A percentile compares a stretch with the other conserved stretches of the same genome.
phyloP scores from a whole-genome alignment of 306 rosid species.

The Mucuna pruriens region DNA sequence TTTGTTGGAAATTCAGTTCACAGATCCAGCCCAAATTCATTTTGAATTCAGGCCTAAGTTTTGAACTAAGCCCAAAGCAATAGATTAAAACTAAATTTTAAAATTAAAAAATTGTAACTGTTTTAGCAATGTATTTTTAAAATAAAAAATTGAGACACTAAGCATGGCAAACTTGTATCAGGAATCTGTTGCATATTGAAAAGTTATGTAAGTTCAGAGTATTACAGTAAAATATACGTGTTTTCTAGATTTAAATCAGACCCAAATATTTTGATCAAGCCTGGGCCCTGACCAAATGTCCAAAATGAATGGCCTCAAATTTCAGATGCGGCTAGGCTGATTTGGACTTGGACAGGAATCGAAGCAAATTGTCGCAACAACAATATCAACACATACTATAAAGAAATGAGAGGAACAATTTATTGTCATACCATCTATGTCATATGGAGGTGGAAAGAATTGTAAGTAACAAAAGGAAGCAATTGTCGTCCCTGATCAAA shows the following conservation, averaged over 20 bases:
- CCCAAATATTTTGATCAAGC: conserved; percentile 13
- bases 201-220: not conserved
- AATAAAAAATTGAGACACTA: not conserved
- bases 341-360: conserved; percentile 9
- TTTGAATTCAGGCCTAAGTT: not conserved
- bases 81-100: not conserved
- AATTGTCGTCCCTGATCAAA: conserved; percentile 63
- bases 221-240: not conserved
- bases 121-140: not conserved
- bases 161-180: not conserved
- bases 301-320: conserved; percentile 13
- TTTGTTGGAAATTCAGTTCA: not conserved
- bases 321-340: conserved; percentile 3
- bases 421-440: conserved; percentile 66
- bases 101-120: not conserved
- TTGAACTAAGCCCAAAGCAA: not conserved
- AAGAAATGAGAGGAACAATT: conserved; percentile 23
- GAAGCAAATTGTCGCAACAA: conserved; percentile 11
- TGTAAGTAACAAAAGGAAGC: conserved; percentile 92
- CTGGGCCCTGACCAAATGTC: conserved; percentile 9
- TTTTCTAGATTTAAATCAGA: conserved; percentile 20
- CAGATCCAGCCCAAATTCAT: not conserved
- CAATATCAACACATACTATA: not conserved
- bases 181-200: not conserved
- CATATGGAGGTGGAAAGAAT: conserved; percentile 95